These are phyloP conservation scores for Penicillium pulvis DNA, from an alignment of 495 filamentous ascomycete species.

Conservation along the genomic window DNA sequence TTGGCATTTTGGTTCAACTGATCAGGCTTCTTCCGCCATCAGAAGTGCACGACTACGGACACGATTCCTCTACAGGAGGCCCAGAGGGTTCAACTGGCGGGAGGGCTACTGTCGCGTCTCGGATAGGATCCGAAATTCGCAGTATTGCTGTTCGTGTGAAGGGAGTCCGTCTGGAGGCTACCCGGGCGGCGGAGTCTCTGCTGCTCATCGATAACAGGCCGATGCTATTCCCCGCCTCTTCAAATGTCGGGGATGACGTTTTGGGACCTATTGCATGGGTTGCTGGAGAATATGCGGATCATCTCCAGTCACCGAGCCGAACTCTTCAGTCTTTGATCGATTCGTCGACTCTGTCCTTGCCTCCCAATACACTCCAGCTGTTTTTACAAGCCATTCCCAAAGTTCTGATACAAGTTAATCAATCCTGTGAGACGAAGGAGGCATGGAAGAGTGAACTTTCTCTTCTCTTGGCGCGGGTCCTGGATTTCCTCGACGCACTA, in stretches of 20 bases:
- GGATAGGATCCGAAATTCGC: conserved; percentile 80
- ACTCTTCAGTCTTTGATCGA: conserved; percentile 75
- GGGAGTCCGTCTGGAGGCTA: conserved; percentile 72
- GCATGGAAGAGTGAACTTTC: conserved; percentile 68
- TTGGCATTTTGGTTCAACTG: conserved; percentile 79
- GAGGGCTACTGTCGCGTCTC: conserved; percentile 53
- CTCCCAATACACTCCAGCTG: conserved; percentile 65
- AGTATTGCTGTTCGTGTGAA: conserved; percentile 92
- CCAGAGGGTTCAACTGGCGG: conserved; percentile 20
- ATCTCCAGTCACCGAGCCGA: conserved; percentile 63
- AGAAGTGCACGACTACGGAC: conserved; percentile 19
- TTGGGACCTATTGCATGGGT: conserved; percentile 80
- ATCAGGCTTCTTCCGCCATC: conserved; percentile 63
- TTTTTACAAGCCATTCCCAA: conserved; percentile 89
- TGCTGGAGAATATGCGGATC: conserved; percentile 78
- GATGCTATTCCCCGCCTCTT: conserved; percentile 46
- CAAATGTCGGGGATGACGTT: conserved; percentile 56
- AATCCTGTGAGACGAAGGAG: conserved; percentile 60
- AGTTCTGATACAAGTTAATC: conserved; percentile 68
- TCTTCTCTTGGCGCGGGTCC: conserved; percentile 75
- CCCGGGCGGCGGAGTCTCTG: conserved; percentile 77
- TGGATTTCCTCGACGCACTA: conserved; percentile 76
- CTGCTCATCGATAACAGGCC: conserved; percentile 56
- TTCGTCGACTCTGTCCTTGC: conserved; percentile 57
- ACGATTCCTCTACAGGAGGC: conserved; percentile 5